A percentile compares a stretch with the other conserved stretches of the same genome.
These are phyloP conservation scores for Tephrocybe sp. DNA, from an alignment of 768 basidiomycete genomes.

Conservation along the genomic window DNA sequence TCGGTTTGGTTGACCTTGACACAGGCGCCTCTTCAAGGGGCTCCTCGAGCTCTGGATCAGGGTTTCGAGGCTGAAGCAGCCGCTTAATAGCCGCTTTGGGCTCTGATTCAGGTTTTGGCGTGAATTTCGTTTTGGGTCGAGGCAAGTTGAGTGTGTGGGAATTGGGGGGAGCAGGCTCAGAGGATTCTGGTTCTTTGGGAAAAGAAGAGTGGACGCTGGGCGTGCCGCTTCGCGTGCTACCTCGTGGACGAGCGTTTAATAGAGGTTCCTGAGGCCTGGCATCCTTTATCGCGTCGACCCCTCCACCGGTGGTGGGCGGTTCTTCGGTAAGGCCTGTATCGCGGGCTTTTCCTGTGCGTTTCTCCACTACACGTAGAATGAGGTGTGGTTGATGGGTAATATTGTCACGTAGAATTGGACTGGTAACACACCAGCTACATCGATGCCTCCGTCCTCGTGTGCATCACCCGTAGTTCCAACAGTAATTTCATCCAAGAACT, in stretches of 20 bases:
- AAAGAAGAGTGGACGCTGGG: not conserved
- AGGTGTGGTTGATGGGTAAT: not conserved
- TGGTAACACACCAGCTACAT: too few species aligned
- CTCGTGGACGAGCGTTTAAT: not conserved
- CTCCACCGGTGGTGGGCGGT: not conserved
- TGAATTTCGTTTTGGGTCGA: too few species aligned
- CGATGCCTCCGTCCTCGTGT: too few species aligned
- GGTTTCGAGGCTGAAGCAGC: too few species aligned
- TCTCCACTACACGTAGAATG: not conserved
- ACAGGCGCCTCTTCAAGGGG: too few species aligned
- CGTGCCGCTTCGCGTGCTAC: not conserved
- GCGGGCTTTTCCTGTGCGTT: not conserved
- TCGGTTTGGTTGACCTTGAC: not conserved
- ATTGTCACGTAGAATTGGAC: too few species aligned
- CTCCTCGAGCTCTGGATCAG: too few species aligned
- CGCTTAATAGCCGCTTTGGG: not conserved
- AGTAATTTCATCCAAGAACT: conserved; percentile 27
- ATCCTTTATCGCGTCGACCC: not conserved
- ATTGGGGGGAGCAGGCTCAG: not conserved
- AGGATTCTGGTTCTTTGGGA: not conserved
- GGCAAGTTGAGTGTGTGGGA: too few species aligned
- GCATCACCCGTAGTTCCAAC: conserved; percentile 7
- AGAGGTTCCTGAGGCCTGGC: not conserved
- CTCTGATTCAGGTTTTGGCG: not conserved
- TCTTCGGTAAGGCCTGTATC: not conserved